Evolutionary conservation across 2,329 filamentous ascomycete species (phyloP), one percentile per base, ranked within the genome.

Genomic region (Leptographium lundbergii): DNA sequence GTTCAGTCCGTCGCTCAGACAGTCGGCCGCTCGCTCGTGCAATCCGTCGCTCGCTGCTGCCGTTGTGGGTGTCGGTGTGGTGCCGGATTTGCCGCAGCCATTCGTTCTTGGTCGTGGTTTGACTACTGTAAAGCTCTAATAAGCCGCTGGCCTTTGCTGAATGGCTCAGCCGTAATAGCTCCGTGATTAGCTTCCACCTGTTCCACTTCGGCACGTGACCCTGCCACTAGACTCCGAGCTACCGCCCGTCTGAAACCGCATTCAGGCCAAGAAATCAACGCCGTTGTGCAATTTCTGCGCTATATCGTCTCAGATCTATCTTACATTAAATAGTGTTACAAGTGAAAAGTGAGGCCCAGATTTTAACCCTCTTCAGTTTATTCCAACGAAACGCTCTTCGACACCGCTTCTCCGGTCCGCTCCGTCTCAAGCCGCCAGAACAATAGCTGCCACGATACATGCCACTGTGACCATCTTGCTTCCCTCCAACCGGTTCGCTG

Each of bases 361-460:
- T 45, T 45, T 6, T 19, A 45, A 45, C 17, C 19, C 42, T 45
- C 19, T 45, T 45, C 19, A 42, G 4, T 42, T 13, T 42, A 42
- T 19, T 42, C 39, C 39, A 42, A 4, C 10, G 36, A 39, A 17
- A 39, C 14, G 36, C 13, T 19, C 39, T 42, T 42, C 39, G 13
- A 19, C 32, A 34, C 32, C 9, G 32, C 32, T 34, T 34, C 27
- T 29, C 27, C 27, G 7, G 19, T 47, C n/a, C 45, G 19, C n/a
- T 27, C 6, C 14, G 3, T 29, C 25, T 51, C 17, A 51, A 19
- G 24, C 63, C 25, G 63, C 48, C 58, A 68, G 56, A 25, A 63
- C 66, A 10, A 68, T 55, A 17, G 63, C 64, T 5, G 63, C 67
- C 27, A 65, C 60, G 6, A 68, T 57, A 47, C 64, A 66, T 24